A percentile compares a stretch with the other conserved stretches of the same genome.
Evolutionary conservation across 306 rosid genomes (phyloP).

Genomic region (Prosopis cineraria): DNA sequence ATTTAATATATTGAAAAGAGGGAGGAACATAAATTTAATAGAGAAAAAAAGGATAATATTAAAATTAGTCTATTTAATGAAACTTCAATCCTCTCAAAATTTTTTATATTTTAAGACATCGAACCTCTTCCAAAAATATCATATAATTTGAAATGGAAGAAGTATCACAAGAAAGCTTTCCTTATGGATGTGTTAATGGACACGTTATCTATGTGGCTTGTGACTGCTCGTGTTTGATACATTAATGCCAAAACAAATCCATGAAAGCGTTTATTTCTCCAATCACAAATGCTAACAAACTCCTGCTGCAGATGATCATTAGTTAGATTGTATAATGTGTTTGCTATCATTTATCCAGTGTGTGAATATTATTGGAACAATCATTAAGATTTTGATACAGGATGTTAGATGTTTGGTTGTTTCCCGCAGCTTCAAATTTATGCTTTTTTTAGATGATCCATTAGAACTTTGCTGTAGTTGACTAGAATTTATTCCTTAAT

Average conservation of each 20-base stretch:
- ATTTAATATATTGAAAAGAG: too few relatives aligned
- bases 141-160: too few relatives aligned
- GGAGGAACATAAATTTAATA: too few relatives aligned
- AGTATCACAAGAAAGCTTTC: slow-evolving; percentile 18
- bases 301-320: slow-evolving; percentile 14
- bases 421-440: slow-evolving; percentile 2
- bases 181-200: background rate
- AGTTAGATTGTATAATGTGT: slow-evolving; percentile 14
- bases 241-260: slow-evolving; percentile 11
- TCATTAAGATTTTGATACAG: slow-evolving; percentile 1
- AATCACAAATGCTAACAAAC: background rate
- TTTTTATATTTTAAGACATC: too few relatives aligned
- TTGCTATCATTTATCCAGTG: background rate
- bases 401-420: background rate
- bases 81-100: too few relatives aligned
- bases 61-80: too few relatives aligned
- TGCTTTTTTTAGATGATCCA: slow-evolving; percentile 1
- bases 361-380: slow-evolving; percentile 1
- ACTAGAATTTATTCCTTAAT: slow-evolving; percentile 19
- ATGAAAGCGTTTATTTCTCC: background rate
- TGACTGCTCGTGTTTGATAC: slow-evolving; percentile 18
- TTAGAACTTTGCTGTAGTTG: background rate
- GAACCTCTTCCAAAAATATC: too few relatives aligned
- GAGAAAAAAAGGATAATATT: too few relatives aligned
- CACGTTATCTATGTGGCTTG: background rate